phyloP scores from a whole-genome alignment of 2,329 filamentous ascomycete genomes.

The Microdochium trichocladiopsis region DNA sequence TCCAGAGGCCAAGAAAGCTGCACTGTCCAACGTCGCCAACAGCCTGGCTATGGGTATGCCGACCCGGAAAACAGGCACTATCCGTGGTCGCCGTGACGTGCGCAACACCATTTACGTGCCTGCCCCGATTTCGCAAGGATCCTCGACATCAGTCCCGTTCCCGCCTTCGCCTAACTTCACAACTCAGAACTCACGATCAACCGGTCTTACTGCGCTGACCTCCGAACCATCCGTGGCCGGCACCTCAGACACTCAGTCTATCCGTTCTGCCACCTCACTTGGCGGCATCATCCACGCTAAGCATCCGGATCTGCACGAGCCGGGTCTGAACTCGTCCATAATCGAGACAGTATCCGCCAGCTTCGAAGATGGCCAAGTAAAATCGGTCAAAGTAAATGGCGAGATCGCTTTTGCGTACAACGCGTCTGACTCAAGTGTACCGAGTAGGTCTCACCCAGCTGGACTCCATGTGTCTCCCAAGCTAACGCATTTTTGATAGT shows the following conservation, averaged over 20 bases:
- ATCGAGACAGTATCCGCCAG: conserved; percentile 86
- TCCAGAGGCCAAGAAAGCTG: conserved; percentile 64
- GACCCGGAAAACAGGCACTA: conserved; percentile 63
- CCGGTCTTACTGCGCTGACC: conserved; percentile 47
- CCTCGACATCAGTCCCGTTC: conserved; percentile 21
- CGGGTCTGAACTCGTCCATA: conserved; percentile 80
- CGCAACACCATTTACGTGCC: conserved; percentile 85
- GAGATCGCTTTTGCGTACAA: conserved; percentile 89
- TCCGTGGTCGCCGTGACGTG: conserved; percentile 84
- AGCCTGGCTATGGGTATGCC: conserved; percentile 59
- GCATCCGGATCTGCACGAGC: conserved; percentile 74
- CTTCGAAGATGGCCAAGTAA: conserved; percentile 68
- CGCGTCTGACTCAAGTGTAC: conserved; percentile 35
- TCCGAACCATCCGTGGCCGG: conserved; percentile 54
- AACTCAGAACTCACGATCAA: conserved; percentile 29
- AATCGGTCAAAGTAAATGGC: conserved; percentile 68
- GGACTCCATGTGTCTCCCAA: conserved; percentile 73
- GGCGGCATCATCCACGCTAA: conserved; percentile 61
- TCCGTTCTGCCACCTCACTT: conserved; percentile 80
- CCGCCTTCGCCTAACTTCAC: conserved; percentile 29
- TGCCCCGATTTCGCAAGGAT: conserved; percentile 21
- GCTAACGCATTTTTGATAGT: conserved; percentile 70
- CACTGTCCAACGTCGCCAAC: conserved; percentile 68
- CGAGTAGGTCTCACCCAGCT: conserved; percentile 44
- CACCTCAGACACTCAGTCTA: conserved; percentile 79